Conservation (phyloP, 768 basidiomycete species). For the Termitomyces sp. region DNA sequence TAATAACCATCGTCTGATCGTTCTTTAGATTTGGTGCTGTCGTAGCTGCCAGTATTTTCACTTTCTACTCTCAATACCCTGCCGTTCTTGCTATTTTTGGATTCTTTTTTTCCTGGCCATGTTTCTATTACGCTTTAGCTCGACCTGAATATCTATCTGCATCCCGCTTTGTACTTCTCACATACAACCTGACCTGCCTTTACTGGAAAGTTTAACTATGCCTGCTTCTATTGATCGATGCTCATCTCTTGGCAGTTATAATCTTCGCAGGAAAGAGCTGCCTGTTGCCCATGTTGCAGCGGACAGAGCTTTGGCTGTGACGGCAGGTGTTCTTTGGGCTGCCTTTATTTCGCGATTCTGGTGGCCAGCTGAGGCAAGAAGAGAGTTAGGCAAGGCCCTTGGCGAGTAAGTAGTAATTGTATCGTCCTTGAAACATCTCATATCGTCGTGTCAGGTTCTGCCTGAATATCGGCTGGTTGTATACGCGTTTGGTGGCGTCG, state of each 20-base stretch:
- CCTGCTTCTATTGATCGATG: not conserved
- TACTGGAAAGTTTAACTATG: constrained; percentile 41
- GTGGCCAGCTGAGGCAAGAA: constrained; percentile 94
- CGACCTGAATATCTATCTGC: constrained; percentile 73
- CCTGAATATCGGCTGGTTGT: constrained; percentile 91
- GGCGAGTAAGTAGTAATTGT: constrained; percentile 58
- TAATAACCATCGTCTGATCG: constrained; percentile 8
- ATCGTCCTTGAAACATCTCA: not conserved
- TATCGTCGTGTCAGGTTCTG: constrained; percentile 59
- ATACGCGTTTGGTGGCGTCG: constrained; percentile 84
- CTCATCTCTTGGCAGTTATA: constrained; percentile 51
- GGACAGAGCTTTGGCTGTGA: constrained; percentile 77
- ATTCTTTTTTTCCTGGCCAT: constrained; percentile 86
- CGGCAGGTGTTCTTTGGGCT: constrained; percentile 85
- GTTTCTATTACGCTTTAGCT: constrained; percentile 85
- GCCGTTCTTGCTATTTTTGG: constrained; percentile 77
- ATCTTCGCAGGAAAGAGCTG: constrained; percentile 57
- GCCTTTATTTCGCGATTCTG: constrained; percentile 82
- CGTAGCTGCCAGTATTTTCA: constrained; percentile 68
- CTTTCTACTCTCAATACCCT: constrained; percentile 71
- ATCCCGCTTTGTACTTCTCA: constrained; percentile 76
- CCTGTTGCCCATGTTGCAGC: constrained; percentile 67
- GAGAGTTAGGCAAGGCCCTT: constrained; percentile 78
- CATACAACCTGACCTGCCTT: constrained; percentile 85
- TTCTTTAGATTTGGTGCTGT: constrained; percentile 65